Percentiles rank a stretch among this genome's conserved stretches.
Conservation (phyloP, 345 rosid genomes). For the Murraya koenigii region DNA sequence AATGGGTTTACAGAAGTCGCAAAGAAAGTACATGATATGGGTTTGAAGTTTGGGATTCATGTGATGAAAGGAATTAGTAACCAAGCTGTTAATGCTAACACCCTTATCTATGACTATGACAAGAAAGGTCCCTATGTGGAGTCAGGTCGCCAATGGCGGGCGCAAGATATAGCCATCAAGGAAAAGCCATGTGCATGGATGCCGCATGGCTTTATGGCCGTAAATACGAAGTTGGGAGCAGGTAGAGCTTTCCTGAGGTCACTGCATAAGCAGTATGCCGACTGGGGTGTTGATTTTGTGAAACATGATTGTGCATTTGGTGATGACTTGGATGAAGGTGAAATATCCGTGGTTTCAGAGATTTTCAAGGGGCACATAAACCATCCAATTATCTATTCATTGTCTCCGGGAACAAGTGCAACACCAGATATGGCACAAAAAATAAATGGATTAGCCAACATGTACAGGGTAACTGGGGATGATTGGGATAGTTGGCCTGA, state of each 20-base stretch:
- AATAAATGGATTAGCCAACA: slow-evolving; percentile 57
- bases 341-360: slow-evolving; percentile 72
- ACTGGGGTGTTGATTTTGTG: slow-evolving; percentile 94
- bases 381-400: slow-evolving; percentile 68
- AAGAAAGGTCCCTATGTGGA: slow-evolving; percentile 34
- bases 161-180: slow-evolving; percentile 27
- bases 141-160: too few relatives aligned
- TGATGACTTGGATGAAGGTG: slow-evolving; percentile 63
- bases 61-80: slow-evolving; percentile 86
- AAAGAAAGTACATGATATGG: slow-evolving; percentile 66
- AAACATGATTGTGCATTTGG: slow-evolving; percentile 70
- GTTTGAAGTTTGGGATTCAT: slow-evolving; percentile 70
- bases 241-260: slow-evolving; percentile 80
- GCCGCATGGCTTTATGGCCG: slow-evolving; percentile 84
- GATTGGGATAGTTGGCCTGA: slow-evolving; percentile 93
- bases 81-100: slow-evolving; percentile 76
- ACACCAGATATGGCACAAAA: slow-evolving; percentile 74
- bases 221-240: slow-evolving; percentile 60
- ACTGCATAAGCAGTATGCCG: slow-evolving; percentile 71
- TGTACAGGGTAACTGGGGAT: slow-evolving; percentile 86
- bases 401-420: slow-evolving; percentile 85
- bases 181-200: slow-evolving; percentile 69
- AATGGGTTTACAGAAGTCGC: slow-evolving; percentile 76
- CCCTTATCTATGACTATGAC: slow-evolving; percentile 52
- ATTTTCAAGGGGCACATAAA: slow-evolving; percentile 59